A percentile compares a stretch with the other conserved stretches of the same genome.
Evolutionary conservation across 345 rosid genomes (phyloP).

Genomic region (Erodium maritimum): DNA sequence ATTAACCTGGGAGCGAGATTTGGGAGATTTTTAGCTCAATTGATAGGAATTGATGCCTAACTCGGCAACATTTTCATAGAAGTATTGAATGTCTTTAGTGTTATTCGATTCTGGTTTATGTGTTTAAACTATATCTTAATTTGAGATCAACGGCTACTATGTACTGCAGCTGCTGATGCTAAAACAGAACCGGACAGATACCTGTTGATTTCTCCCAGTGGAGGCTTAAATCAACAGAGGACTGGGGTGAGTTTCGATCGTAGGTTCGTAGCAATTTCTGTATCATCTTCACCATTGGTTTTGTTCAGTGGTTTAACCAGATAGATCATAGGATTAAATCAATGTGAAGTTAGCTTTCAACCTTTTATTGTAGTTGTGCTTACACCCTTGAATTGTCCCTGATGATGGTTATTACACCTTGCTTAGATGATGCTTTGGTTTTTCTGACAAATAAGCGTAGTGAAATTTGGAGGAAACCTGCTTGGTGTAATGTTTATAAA

Average conservation of each 20-base stretch:
- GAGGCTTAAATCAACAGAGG: conserved; percentile 91
- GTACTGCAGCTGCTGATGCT: conserved; percentile 29
- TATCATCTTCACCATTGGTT: background rate
- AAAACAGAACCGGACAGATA: conserved; percentile 50
- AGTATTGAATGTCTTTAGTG: background rate
- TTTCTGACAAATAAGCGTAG: background rate
- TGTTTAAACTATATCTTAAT: background rate
- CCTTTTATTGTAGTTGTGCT: background rate
- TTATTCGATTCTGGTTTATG: background rate
- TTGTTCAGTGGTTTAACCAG: background rate
- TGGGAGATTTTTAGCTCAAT: background rate
- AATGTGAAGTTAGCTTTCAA: background rate
- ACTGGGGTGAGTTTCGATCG: conserved; percentile 56
- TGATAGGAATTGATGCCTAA: background rate
- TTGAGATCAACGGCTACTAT: background rate
- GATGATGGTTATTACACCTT: background rate
- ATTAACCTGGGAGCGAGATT: background rate
- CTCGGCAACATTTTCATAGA: background rate
- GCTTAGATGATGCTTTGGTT: background rate
- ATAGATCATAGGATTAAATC: background rate
- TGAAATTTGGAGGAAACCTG: background rate
- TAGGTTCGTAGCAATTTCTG: background rate
- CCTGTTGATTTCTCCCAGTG: conserved; percentile 76
- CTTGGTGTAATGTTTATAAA: background rate
- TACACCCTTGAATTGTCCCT: background rate